Evolutionary conservation across 495 filamentous ascomycete species (phyloP).

Genomic region (Aspergillus campestris): DNA sequence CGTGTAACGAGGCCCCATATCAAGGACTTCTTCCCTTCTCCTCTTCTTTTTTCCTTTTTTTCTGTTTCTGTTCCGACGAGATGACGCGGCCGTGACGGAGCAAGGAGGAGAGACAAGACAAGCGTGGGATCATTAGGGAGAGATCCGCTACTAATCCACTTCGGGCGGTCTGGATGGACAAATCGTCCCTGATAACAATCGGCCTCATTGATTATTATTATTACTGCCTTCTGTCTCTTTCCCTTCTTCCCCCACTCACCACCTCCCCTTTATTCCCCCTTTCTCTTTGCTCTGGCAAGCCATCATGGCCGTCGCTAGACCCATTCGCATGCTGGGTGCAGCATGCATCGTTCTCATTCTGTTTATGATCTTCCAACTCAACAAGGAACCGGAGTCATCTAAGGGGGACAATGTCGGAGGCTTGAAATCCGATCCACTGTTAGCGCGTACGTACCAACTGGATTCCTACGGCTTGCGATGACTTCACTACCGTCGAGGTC

Average conservation of each 20-base stretch:
- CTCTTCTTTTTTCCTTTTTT: no score
- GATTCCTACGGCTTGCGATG: no score
- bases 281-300: slow-evolving; percentile 10
- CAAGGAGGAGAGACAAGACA: no score
- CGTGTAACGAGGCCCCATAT: no score
- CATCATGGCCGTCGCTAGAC: slow-evolving; percentile 73
- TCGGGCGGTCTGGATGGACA: no score
- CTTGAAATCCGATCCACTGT: slow-evolving; percentile 65
- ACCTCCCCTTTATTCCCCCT: slow-evolving; percentile 13
- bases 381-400: slow-evolving; percentile 35
- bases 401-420: slow-evolving; percentile 28
- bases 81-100: no score
- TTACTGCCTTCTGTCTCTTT: slow-evolving; percentile 5
- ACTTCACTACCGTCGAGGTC: no score
- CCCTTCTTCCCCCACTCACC: slow-evolving; percentile 6
- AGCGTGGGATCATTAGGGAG: no score
- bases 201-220: neutral
- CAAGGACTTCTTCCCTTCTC: no score
- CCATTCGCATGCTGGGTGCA: slow-evolving; percentile 69
- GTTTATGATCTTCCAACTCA: slow-evolving; percentile 67
- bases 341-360: slow-evolving; percentile 60
- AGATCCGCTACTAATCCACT: no score
- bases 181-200: no score
- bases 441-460: slow-evolving; percentile 57
- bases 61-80: no score